Evolutionary conservation across 345 rosid genomes (phyloP), one percentile per base, ranked within the genome.

Genomic region (Erodium maritimum): DNA sequence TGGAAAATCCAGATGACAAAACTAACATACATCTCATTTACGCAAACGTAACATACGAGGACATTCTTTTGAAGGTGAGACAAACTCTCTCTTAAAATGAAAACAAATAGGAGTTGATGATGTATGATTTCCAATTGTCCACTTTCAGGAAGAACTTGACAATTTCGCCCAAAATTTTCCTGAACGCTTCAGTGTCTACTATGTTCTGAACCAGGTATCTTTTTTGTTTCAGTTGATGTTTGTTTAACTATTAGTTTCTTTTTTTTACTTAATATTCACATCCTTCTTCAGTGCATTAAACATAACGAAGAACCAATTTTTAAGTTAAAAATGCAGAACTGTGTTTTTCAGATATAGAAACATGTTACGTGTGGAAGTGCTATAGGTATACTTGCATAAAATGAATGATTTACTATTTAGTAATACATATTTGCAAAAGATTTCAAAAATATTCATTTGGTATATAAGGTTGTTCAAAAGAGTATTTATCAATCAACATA

Each of bases 101-200:
- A 29, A 29, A 29, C 37, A 29, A 1, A 29, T 11, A 29, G 37
- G 9, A 29, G 5, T 29, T 29, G 37, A 29, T 29, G 37, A 29
- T 29, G 0, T 29, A 11, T 29, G 37, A 29, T 29, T 29, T 37
- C 25, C 9, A 19, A 24, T 13, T 21, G 16, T 14, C 14, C 37
- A 17, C 62, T 72, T 62, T 23, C 81, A 82, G 88, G 81, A 79
- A 61, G 93, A 85, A 73, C 60, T 85, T 67, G 85, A 85, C 54
- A 22, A 50, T 56, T 74, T 85, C 67, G 69, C 77, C 6, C 24
- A 57, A 19, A 68, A 48, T 42, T 79, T 67, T 70, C 75, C 84
- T 1, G 64, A 65, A 55, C 84, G 75, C 62, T 79, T 80, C 68
- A 65, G 55, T n/a, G 56, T 85, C 59, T 82, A 82, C 71, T 75